Base-by-base conservation (phyloP, 2,329 filamentous ascomycete species). In the Fusarium sp. region DNA sequence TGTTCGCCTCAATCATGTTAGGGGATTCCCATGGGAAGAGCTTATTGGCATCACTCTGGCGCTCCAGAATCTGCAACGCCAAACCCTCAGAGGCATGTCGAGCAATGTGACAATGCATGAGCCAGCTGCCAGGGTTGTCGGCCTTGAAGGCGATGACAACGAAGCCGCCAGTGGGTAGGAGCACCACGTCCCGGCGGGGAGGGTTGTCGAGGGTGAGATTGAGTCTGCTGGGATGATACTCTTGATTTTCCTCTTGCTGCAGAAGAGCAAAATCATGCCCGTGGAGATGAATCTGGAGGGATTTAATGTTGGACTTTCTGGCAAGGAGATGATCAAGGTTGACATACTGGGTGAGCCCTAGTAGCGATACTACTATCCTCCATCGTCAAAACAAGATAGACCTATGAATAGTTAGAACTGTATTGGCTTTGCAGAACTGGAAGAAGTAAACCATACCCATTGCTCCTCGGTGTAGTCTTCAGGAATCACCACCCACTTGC, bases 181-280 rank as follows among this genome's bases (percentile, higher is more conserved):
- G 83, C 2, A 86, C 87, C 6, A 87, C 86, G 74, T 89, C 88
- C 22, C 88, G 84, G 10, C 88, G 85, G 11, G 86, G 84, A 1
- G 88, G 86, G 75, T 89, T 89, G 59, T 77, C 70, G 5, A 77
- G 60, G 5, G 54, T 74, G 1, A 78, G 65, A 2, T 78, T 62
- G 0, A 78, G 62, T 4, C 48, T 71, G 9, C 62, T 68, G 0
- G 70, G 67, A 11, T 78, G 58, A 27, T 73, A 69, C 9, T 37
- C 1, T 20, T 72, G 45, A 14, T 31, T n/a, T 24, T 70, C 69
- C 0, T 43, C 73, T 45, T 78, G 73, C 13, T 73, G 70, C 0
- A 78, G 74, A 16, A 78, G 16, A 0, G 74, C 76, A 27, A 78
- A 78, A 39, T 78, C 76, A 4, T 78, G 76, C 0, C 76, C 76